Evolutionary conservation across 345 rosid genomes (phyloP).

Genomic region (Brassica cretica): DNA sequence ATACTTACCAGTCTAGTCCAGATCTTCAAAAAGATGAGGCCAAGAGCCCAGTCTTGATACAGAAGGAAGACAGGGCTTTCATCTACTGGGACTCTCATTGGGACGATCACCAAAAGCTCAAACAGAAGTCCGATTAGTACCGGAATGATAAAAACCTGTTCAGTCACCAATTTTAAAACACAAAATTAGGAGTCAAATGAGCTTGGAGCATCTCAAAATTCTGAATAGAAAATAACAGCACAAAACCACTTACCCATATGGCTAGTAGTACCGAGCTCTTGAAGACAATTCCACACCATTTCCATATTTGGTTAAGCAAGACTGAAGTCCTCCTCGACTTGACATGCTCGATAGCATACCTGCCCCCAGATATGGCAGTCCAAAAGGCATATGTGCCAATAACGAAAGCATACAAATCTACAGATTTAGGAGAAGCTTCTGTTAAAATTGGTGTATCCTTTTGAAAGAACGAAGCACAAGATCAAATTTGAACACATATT

Average conservation of each 20-base stretch:
- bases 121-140: constrained; percentile 91
- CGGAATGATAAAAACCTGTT: constrained; percentile 89
- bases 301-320: constrained; percentile 72
- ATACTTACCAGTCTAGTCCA: constrained; percentile 91
- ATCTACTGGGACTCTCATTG: constrained; percentile 99
- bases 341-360: constrained; percentile 79
- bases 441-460: background rate
- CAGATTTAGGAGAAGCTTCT: constrained; percentile 11
- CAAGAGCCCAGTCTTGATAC: constrained; percentile 99
- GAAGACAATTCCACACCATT: constrained; percentile 82
- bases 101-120: constrained; percentile 97
- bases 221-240: background rate
- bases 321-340: constrained; percentile 72
- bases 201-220: background rate
- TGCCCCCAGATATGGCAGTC: constrained; percentile 84
- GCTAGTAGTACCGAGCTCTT: constrained; percentile 84
- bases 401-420: constrained; percentile 90
- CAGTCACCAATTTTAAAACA: background rate
- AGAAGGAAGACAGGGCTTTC: constrained; percentile 99
- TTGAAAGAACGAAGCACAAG: background rate
- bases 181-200: constrained; percentile 1
- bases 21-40: constrained; percentile 93
- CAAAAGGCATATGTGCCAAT: constrained; percentile 95
- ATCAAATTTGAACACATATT: constrained; percentile 6
- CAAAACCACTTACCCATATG: constrained; percentile 70